These are phyloP conservation scores for Jatropha podagrica DNA, from an alignment of 441 rosid genomes.

Conservation along the genomic window DNA sequence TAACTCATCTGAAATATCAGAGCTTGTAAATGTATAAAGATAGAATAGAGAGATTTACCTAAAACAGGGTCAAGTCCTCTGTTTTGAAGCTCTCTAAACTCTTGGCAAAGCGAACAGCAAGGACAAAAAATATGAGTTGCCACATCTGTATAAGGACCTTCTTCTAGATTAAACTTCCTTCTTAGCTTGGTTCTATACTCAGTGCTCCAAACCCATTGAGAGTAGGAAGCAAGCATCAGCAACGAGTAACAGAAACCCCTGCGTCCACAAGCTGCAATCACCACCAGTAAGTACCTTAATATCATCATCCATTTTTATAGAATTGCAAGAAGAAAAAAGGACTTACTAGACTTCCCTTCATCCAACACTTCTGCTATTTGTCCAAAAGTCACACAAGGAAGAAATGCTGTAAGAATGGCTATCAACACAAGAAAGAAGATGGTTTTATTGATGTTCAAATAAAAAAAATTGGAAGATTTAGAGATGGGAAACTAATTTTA, in stretches of 20 bases:
- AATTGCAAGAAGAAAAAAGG: neutral
- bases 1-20: neutral
- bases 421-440: neutral
- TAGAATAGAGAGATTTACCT: constrained; percentile 19
- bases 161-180: constrained; percentile 39
- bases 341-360: constrained; percentile 30
- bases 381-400: constrained; percentile 53
- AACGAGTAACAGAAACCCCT: constrained; percentile 35
- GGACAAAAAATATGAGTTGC: constrained; percentile 36
- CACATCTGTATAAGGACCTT: constrained; percentile 46
- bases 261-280: constrained; percentile 35
- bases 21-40: neutral
- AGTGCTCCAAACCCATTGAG: constrained; percentile 51
- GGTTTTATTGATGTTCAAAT: neutral
- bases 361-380: constrained; percentile 49
- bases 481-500: neutral
- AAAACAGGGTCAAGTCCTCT: constrained; percentile 46
- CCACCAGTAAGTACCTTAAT: neutral
- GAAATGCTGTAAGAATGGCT: constrained; percentile 29
- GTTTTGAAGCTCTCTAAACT: constrained; percentile 45
- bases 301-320: neutral
- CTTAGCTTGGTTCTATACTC: constrained; percentile 48
- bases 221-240: constrained; percentile 46
- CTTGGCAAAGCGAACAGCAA: constrained; percentile 49
- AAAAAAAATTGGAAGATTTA: neutral